phyloP scores from a whole-genome alignment of 2,329 filamentous ascomycete species.

The Apiospora koreana region DNA sequence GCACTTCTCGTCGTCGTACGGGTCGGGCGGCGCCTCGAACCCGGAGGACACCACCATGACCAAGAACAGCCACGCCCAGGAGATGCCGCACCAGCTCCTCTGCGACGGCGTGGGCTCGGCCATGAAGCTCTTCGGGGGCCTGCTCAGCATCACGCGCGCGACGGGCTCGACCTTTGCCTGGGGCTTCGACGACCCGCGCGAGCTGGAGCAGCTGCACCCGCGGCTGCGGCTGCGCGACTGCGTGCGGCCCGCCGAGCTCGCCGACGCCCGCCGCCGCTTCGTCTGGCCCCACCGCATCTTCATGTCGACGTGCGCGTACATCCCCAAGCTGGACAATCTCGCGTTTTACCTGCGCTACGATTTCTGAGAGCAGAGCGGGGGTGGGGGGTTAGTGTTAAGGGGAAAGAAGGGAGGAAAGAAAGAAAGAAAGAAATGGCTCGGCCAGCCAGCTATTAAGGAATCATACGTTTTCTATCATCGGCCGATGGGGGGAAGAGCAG shows the following conservation, averaged over 20 bases:
- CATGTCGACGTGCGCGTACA: slow-evolving; percentile 18
- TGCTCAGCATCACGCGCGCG: slow-evolving; percentile 16
- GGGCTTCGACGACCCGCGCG: slow-evolving; percentile 26
- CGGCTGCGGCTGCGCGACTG: slow-evolving; percentile 22
- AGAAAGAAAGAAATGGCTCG: neutral
- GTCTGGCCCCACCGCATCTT: slow-evolving; percentile 17
- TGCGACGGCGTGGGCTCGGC: slow-evolving; percentile 26
- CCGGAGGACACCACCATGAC: no score
- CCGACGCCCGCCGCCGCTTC: slow-evolving; percentile 14
- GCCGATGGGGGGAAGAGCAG: neutral
- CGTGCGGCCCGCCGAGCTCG: slow-evolving; percentile 17
- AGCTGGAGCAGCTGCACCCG: slow-evolving; percentile 24
- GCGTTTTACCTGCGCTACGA: slow-evolving; percentile 19
- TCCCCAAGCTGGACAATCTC: slow-evolving; percentile 22
- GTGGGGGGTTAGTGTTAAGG: neutral
- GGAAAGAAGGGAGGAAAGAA: no score
- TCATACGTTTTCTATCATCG: neutral
- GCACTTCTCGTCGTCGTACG: slow-evolving; percentile 22
- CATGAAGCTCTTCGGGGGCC: slow-evolving; percentile 19
- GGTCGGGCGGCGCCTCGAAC: neutral
- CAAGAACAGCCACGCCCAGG: no score
- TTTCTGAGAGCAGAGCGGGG: no score
- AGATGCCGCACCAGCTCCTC: slow-evolving; percentile 24
- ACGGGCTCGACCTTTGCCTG: slow-evolving; percentile 26
- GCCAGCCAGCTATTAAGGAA: no score